Evolutionary conservation across 2,329 filamentous ascomycete species (phyloP), one percentile per base, ranked within the genome.

Genomic region (Monosporascus sp.): DNA sequence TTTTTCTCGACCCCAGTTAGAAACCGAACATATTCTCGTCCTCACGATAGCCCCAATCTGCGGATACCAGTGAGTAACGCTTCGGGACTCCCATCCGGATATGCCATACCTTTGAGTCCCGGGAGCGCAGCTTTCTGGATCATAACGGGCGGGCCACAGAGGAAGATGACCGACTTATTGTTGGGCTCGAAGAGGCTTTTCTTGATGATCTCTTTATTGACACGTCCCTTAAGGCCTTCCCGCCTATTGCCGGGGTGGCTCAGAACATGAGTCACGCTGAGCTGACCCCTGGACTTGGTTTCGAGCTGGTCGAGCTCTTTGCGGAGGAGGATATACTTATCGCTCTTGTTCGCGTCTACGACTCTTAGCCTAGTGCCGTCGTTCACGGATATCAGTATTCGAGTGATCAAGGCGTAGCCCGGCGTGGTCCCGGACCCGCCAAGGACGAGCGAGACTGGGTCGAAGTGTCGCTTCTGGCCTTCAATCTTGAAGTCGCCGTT

Each of bases 341-440:
- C 38, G 38, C 7, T 18, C 38, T 39, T 39, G 38, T 39, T 39
- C 17, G 38, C 38, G 38, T 39, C 17, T 7, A 18, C 38, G 38
- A 18, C 38, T 7, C 37, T 17, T 7, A 39, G 38, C 6, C 1
- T 17, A 5, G 38, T 39, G 38, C 17, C 17, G 17, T 18, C 38
- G 38, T 20, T 20, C 38, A 18, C 38, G 38, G 17, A 3, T 7
- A 18, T 17, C 38, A 18, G 18, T 11, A 39, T 20, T 17, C 38
- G 38, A 17, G 38, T 5, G 38, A 18, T 17, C 17, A 39, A 67
- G 3, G 76, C 70, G 57, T 78, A 82, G 0, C 77, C 78, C 0
- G 78, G 77, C 0, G 78, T 81, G 14, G 81, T 71, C 0, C 78
- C 78, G 1, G 72, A 74, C 0, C 78, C 77, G 1, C 77, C 78